phyloP scores from a whole-genome alignment of 2,329 filamentous ascomycete species.

The Metarhizium rileyi region DNA sequence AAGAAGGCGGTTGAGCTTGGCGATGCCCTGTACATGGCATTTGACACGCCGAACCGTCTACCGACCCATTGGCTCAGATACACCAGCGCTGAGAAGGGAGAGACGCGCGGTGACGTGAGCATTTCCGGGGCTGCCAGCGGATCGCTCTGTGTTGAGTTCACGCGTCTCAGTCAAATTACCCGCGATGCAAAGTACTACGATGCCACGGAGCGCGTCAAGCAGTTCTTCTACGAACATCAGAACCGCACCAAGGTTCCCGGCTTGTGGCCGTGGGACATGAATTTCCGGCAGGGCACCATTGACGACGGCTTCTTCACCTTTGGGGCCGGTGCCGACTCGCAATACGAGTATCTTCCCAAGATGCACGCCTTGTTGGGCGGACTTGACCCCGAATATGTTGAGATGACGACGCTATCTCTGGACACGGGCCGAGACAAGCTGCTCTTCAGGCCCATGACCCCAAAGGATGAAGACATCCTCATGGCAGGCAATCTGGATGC shows the following conservation, averaged over 20 bases:
- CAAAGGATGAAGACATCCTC: slow-evolving; percentile 48
- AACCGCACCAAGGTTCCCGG: slow-evolving; percentile 58
- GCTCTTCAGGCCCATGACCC: slow-evolving; percentile 59
- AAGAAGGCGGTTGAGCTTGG: slow-evolving; percentile 43
- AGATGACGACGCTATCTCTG: slow-evolving; percentile 55
- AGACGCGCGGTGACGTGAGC: slow-evolving; percentile 23
- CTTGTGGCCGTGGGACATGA: slow-evolving; percentile 59
- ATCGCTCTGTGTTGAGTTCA: slow-evolving; percentile 66
- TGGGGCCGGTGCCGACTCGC: slow-evolving; percentile 36
- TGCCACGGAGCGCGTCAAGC: slow-evolving; percentile 63
- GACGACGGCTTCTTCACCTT: slow-evolving; percentile 30
- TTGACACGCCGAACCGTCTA: slow-evolving; percentile 45
- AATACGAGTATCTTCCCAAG: slow-evolving; percentile 53
- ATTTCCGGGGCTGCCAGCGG: slow-evolving; percentile 42
- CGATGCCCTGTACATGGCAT: slow-evolving; percentile 42
- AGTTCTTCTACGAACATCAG: slow-evolving; percentile 56
- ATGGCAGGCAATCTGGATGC: slow-evolving; percentile 37
- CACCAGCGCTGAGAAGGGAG: slow-evolving; percentile 26
- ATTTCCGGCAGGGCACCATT: slow-evolving; percentile 45
- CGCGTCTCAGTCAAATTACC: slow-evolving; percentile 63
- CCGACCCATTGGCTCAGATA: slow-evolving; percentile 39
- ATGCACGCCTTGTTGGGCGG: slow-evolving; percentile 56
- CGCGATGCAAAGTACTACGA: slow-evolving; percentile 66
- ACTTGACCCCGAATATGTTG: slow-evolving; percentile 48
- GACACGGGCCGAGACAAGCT: slow-evolving; percentile 51